Evolutionary conservation across 345 rosid species (phyloP).

Genomic region (Populus euphratica): DNA sequence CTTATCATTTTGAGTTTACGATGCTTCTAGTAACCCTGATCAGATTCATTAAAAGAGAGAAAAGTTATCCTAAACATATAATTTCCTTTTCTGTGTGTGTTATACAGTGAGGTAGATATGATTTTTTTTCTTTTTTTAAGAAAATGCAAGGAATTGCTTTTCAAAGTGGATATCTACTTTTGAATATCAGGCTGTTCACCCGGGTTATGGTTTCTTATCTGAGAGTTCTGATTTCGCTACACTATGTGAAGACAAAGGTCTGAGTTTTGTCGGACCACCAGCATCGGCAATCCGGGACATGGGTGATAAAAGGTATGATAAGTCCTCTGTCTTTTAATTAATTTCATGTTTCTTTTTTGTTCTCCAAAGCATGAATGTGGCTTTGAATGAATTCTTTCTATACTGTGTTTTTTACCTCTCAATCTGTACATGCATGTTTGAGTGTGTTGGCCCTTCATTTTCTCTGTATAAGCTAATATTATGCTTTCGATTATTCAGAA

Average conservation of each 20-base stretch:
- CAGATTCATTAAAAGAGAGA: too few relatives aligned
- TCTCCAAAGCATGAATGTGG: not conserved
- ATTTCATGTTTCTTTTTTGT: not conserved
- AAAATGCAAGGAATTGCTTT: not conserved
- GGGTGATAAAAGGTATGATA: slow-evolving; percentile 88
- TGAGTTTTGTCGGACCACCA: slow-evolving; percentile 86
- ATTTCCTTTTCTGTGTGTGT: too few relatives aligned
- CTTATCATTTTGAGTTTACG: too few relatives aligned
- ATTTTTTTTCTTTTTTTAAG: too few relatives aligned
- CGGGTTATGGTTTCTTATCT: slow-evolving; percentile 89
- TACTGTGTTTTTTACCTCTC: not conserved
- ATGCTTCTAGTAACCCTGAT: too few relatives aligned
- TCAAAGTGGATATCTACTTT: slow-evolving; percentile 23
- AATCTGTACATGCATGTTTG: not conserved
- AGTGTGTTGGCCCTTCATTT: not conserved
- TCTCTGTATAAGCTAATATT: not conserved
- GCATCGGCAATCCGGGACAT: slow-evolving; percentile 88
- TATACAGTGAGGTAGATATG: too few relatives aligned
- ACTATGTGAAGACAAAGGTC: slow-evolving; percentile 74
- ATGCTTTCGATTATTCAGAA: not conserved
- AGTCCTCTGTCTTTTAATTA: not conserved
- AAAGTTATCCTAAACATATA: too few relatives aligned
- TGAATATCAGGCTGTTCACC: slow-evolving; percentile 72
- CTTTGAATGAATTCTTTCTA: not conserved
- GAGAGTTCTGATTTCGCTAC: slow-evolving; percentile 81